These are phyloP conservation scores for Alternaria brassicicola DNA, from an alignment of 2,329 filamentous ascomycete species.

Conservation along the genomic window DNA sequence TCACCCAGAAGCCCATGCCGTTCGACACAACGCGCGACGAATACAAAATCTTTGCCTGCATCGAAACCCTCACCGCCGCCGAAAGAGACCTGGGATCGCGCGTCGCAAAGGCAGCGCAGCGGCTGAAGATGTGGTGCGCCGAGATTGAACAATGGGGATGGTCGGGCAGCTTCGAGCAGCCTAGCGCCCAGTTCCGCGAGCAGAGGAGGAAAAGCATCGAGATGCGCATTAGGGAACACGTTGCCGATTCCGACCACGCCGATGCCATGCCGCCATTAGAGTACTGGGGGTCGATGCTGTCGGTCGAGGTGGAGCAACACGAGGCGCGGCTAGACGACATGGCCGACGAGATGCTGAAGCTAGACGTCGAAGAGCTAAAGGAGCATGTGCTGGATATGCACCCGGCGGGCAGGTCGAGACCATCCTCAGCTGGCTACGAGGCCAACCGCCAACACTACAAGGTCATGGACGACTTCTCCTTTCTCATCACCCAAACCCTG, in stretches of 20 bases:
- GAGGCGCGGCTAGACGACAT: conserved; percentile 79
- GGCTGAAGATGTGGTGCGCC: conserved; percentile 75
- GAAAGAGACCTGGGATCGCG: conserved; percentile 75
- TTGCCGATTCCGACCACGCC: conserved; percentile 31
- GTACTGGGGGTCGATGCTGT: conserved; percentile 75
- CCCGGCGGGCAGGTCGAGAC: conserved; percentile 57
- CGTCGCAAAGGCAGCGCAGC: conserved; percentile 72
- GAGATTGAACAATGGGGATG: conserved; percentile 70
- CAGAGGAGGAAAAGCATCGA: conserved; percentile 41
- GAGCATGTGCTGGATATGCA: conserved; percentile 83
- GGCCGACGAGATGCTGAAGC: conserved; percentile 67
- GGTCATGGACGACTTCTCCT: conserved; percentile 85
- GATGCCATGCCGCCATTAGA: conserved; percentile 40
- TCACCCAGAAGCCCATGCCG: conserved; percentile 52
- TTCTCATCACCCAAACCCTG: conserved; percentile 87
- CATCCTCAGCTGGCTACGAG: conserved; percentile 50
- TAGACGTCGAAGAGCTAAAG: conserved; percentile 88
- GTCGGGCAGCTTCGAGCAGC: conserved; percentile 57
- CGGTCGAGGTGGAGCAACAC: conserved; percentile 68
- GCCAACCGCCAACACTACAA: conserved; percentile 58
- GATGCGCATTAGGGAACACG: conserved; percentile 40
- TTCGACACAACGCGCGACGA: conserved; percentile 51
- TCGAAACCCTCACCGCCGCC: conserved; percentile 66
- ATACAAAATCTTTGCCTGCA: conserved; percentile 57
- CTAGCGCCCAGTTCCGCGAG: conserved; percentile 37